phyloP scores from a whole-genome alignment of 2,329 filamentous ascomycete species.

The Aspergillus tanneri region DNA sequence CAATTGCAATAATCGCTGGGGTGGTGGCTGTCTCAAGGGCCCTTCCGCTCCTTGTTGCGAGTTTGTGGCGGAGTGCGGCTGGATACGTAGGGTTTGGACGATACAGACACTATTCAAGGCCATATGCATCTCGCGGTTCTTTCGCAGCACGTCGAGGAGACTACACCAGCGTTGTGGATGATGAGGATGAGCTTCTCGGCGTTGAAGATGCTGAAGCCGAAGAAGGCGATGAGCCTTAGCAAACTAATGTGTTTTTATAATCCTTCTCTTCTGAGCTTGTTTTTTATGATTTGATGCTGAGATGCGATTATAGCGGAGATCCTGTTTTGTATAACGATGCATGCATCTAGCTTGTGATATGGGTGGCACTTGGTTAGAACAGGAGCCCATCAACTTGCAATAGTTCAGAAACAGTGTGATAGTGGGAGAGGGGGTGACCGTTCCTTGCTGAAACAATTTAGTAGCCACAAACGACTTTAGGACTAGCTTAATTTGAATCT shows the following conservation, averaged over 20 bases:
- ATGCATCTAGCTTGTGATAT: background rate
- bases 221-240: constrained; percentile 67
- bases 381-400: too few species aligned
- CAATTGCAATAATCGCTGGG: constrained; percentile 76
- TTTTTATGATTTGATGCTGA: constrained; percentile 15
- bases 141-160: constrained; percentile 86
- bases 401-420: too few species aligned
- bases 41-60: constrained; percentile 68
- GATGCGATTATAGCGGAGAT: background rate
- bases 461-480: too few species aligned
- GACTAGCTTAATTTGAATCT: too few species aligned
- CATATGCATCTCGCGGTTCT: constrained; percentile 83
- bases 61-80: constrained; percentile 67
- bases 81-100: constrained; percentile 50
- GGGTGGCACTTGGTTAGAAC: too few species aligned
- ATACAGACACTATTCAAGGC: constrained; percentile 56
- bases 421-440: too few species aligned
- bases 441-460: too few species aligned
- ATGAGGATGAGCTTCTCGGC: constrained; percentile 90
- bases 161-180: constrained; percentile 84
- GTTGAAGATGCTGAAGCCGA: constrained; percentile 86
- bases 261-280: background rate
- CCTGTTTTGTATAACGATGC: constrained; percentile 3
- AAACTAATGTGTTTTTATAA: too few species aligned
- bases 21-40: constrained; percentile 72